Evolutionary conservation across 164 flowering plant genomes (phyloP), one percentile per base, ranked within the genome.

Genomic region (Tetracentron sinense): DNA sequence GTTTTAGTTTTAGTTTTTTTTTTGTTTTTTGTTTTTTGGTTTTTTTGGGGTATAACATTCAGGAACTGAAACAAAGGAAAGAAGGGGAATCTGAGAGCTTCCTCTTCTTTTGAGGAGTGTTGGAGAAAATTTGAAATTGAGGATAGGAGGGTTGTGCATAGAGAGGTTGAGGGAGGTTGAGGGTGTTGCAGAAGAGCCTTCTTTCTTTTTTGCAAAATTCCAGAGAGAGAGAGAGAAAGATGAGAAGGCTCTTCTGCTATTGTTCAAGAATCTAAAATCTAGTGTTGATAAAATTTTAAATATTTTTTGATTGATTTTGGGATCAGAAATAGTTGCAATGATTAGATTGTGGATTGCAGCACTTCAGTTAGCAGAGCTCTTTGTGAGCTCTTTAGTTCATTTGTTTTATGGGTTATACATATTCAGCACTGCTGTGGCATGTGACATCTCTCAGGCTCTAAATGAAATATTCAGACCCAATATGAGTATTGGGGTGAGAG

Each of bases 381-480:
- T 83, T 64, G 84, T 89, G 75, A 91, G 90, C 71, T 72, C 89
- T 26, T 5, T 83, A 73, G 89, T 89, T 51, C 97, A 91, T 85
- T 55, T 94, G 83, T 14, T 78, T 2, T 91, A 84, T 79, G 97
- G 90, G 69, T 81, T 91, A 69, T 94, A 89, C 75, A 86, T 94
- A 66, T 85, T 89, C 61, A 94, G 96, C 85, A 64, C 92, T 2
- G 97, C 99, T 27, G 81, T 94, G 35, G 93, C 97, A 16, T 81
- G 77, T 50, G 96, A 94, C 77, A 69, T 94, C 17, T 84, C 88
- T 0, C 88, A 79, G 64, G 76, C 72, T 31, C 57, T 89, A 26
- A 75, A 58, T 69, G 86, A 83, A 49, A 78, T 70, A 59, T 79
- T 71, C 42, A 89, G 74, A 70, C 79, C 86, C 35, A 77, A 75